phyloP scores from a whole-genome alignment of 2,329 filamentous ascomycete genomes.

The Talaromyces sp. region DNA sequence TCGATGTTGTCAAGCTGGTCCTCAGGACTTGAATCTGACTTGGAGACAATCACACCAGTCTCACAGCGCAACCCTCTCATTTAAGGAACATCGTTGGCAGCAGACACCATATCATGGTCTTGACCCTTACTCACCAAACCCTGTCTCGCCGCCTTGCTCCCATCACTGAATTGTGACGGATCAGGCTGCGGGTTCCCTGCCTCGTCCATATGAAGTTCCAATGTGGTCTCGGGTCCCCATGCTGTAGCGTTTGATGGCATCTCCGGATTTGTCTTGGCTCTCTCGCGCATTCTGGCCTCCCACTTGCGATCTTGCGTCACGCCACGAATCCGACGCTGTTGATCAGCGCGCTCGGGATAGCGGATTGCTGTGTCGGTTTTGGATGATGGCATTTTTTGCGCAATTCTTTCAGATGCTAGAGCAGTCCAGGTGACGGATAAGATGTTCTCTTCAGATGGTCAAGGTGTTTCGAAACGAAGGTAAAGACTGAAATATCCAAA shows the following conservation, averaged over 20 bases:
- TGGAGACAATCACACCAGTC: not conserved
- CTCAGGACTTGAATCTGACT: not conserved
- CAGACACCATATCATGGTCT: constrained; percentile 28
- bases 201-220: constrained; percentile 28
- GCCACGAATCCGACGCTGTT: constrained; percentile 21
- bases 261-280: constrained; percentile 11
- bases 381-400: constrained; percentile 23
- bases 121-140: constrained; percentile 16
- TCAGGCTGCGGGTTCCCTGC: constrained; percentile 32
- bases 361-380: constrained; percentile 25
- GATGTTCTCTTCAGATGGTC: not conserved
- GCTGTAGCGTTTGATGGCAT: constrained; percentile 14
- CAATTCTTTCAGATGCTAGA: not conserved
- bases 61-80: not conserved
- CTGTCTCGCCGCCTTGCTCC: constrained; percentile 18
- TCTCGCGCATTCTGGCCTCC: constrained; percentile 15
- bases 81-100: constrained; percentile 24
- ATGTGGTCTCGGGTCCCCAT: constrained; percentile 26
- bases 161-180: constrained; percentile 20
- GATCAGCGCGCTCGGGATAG: constrained; percentile 20
- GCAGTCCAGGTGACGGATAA: not conserved
- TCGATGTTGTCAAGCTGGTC: not conserved
- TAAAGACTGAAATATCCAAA: not conserved
- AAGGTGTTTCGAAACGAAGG: not conserved
- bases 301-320: constrained; percentile 24